Base-by-base conservation (phyloP, 192 early-diverging fungal genomes). In the Pilaira anomala region DNA sequence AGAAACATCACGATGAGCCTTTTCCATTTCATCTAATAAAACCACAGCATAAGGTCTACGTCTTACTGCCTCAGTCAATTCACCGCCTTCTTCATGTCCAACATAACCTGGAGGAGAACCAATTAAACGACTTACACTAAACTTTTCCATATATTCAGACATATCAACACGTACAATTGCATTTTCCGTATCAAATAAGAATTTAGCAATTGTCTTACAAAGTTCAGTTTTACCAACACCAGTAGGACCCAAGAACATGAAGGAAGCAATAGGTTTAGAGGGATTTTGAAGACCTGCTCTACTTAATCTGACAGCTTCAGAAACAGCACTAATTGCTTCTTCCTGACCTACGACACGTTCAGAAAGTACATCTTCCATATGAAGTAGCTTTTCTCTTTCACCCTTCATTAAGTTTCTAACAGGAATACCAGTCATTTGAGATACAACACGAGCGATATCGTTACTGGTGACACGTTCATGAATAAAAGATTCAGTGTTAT, bases 11-110 rank as follows among this genome's bases (percentile, higher is more conserved):
- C 69, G 64, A 49, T 99, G 95, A 2, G 96, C 96, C 79, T 99
- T 99, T 63, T 99, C 97, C 54, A 99, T 89, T 77, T 99, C 97
- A 76, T 99, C 97, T 68, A 99, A 92, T 22, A 99, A 84, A 21
- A 99, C 79, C 7, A 99, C 93, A 28, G 84, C 87, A 82, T 97
- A 97, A 14, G 96, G 95, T 36, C 87, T 84, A 59, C 92, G 83
- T 50, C 97, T 87, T 36, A 99, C 87, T 4, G 88, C 79, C 78
- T 99, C 97, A 11, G 95, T 99, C 44, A 99, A 78, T 66, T 99
- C 92, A 6, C 96, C 96, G 52, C 96, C 95, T 62, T 94, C 90
- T 55, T 98, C 96, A 70, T 94, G 90, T 26, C 97, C 97, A 66
- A 99, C 84, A 72, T 99, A 98, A 4, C 97, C 97, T 3, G 95